phyloP scores from a whole-genome alignment of 805 yeast genomes.

The Metschnikowia picachoensis region DNA sequence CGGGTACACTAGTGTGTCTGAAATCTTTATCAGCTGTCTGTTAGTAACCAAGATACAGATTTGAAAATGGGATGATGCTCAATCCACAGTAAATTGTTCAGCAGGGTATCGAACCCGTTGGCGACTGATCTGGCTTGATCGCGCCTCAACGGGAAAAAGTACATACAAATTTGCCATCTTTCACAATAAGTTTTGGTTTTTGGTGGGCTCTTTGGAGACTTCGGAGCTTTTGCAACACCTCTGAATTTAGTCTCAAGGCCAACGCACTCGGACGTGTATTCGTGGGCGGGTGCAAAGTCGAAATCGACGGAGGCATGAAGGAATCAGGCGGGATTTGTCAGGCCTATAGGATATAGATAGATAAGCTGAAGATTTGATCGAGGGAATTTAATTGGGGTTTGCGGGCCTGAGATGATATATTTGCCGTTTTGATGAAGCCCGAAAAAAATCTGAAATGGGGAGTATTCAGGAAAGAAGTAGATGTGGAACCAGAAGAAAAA shows the following conservation, averaged over 20 bases:
- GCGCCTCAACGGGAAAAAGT: background rate
- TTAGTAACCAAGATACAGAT: slow-evolving; percentile 11
- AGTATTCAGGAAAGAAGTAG: background rate
- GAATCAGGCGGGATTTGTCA: background rate
- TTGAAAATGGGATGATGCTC: too few relatives aligned
- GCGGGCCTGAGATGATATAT: background rate
- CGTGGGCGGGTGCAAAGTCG: slow-evolving; percentile 16
- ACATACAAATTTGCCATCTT: slow-evolving; percentile 35
- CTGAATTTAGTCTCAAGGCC: slow-evolving; percentile 27
- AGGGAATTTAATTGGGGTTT: background rate
- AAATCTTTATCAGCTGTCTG: slow-evolving; percentile 28
- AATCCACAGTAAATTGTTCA: too few relatives aligned
- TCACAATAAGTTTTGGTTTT: slow-evolving; percentile 33
- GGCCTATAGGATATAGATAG: background rate
- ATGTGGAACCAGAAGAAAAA: background rate
- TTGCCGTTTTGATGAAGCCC: background rate
- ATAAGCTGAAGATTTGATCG: background rate
- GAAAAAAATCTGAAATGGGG: background rate
- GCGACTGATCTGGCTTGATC: background rate
- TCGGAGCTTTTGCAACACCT: slow-evolving; percentile 25
- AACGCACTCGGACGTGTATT: slow-evolving; percentile 23
- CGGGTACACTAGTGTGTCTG: slow-evolving; percentile 27
- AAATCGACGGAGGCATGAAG: slow-evolving; percentile 12
- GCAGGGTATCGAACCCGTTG: background rate
- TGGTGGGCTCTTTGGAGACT: slow-evolving; percentile 13